Percentiles rank a stretch among this genome's conserved stretches.
Conservation (phyloP, 768 basidiomycete species). For the Auricularia sp. region DNA sequence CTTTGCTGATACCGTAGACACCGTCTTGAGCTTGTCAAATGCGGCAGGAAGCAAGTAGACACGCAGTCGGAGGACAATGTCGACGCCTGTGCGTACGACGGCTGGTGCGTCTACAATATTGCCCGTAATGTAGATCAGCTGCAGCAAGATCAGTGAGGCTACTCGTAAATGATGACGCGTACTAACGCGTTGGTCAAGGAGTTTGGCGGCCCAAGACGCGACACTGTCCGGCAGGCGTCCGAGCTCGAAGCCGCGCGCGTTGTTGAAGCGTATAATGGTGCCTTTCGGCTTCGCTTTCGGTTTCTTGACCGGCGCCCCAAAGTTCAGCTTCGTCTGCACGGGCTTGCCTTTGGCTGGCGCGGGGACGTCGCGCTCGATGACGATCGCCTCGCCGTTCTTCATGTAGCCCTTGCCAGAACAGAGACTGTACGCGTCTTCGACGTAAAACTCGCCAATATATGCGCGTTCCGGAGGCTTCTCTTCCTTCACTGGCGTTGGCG, state of each 20-base stretch:
- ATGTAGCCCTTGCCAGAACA: conserved; percentile 64
- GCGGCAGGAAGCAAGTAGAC: conserved; percentile 61
- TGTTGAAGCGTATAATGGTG: conserved; percentile 57
- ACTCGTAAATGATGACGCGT: neutral
- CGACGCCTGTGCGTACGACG: conserved; percentile 59
- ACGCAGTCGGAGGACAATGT: conserved; percentile 66
- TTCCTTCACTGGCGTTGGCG: neutral
- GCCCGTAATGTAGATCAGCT: conserved; percentile 61
- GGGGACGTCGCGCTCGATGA: conserved; percentile 44
- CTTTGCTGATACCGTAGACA: conserved; percentile 23
- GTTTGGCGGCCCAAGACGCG: conserved; percentile 61
- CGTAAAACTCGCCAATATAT: conserved; percentile 59
- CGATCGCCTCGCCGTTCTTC: conserved; percentile 48
- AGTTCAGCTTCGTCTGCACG: conserved; percentile 54
- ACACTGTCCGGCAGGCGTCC: conserved; percentile 63
- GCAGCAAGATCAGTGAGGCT: neutral
- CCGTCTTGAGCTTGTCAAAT: conserved; percentile 37
- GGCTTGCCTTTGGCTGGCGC: conserved; percentile 18
- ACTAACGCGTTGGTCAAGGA: conserved; percentile 51
- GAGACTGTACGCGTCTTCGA: conserved; percentile 71
- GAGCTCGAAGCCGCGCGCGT: conserved; percentile 60
- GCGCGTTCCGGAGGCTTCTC: neutral
- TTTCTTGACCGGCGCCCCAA: conserved; percentile 33
- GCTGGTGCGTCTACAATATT: conserved; percentile 73
- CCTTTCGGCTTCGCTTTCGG: conserved; percentile 45